These are phyloP conservation scores for Candolleomyces aberdarensis DNA, from an alignment of 768 basidiomycete species.

Conservation along the genomic window DNA sequence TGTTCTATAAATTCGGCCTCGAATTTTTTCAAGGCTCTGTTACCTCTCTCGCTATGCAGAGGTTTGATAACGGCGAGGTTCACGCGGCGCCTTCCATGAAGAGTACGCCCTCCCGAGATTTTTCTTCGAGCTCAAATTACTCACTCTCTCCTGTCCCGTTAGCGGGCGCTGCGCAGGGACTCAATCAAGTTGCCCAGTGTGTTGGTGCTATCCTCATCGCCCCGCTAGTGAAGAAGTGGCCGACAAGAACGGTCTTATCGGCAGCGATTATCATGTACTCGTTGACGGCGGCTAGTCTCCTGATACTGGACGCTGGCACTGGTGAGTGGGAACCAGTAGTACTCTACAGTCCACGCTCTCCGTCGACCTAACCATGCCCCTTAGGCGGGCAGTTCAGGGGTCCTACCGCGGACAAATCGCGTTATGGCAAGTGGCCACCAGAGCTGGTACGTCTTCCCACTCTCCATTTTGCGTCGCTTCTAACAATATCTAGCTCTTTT, in stretches of 20 bases:
- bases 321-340: conserved; percentile 11
- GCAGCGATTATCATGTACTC: conserved; percentile 23
- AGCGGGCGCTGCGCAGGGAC: conserved; percentile 21
- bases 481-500: conserved; percentile 21
- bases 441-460: conserved; percentile 18
- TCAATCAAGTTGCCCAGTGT: conserved; percentile 32
- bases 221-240: conserved; percentile 27
- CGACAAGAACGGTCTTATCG: conserved; percentile 27
- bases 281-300: conserved; percentile 26
- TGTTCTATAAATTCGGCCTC: too few species aligned
- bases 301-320: conserved; percentile 28
- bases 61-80: too few species aligned
- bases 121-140: too few species aligned
- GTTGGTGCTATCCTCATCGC: conserved; percentile 33
- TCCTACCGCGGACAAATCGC: conserved; percentile 4
- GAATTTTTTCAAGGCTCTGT: too few species aligned
- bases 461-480: not conserved
- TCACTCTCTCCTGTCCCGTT: too few species aligned
- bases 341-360: not conserved
- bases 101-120: too few species aligned
- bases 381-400: conserved; percentile 27
- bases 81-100: too few species aligned
- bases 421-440: conserved; percentile 27
- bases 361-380: not conserved
- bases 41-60: too few species aligned